phyloP scores from a whole-genome alignment of 371 early-diverging fungal species.

The Haplosporangium sp. region DNA sequence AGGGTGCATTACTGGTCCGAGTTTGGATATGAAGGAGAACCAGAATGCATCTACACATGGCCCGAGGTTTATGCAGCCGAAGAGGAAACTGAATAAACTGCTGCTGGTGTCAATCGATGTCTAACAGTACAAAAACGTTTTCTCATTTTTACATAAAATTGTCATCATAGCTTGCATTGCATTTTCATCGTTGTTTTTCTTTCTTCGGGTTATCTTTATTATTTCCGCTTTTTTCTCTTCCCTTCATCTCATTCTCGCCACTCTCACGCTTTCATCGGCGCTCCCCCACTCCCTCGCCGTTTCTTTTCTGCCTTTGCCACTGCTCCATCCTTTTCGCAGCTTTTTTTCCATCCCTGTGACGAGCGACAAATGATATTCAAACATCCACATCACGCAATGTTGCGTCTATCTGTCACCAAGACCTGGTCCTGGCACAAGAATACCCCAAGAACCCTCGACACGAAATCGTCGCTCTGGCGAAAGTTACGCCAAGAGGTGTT shows the following conservation, averaged over 20 bases:
- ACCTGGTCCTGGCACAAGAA: constrained; percentile 15
- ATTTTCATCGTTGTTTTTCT: no score
- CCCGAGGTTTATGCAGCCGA: constrained; percentile 14
- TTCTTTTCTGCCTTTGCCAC: constrained; percentile 6
- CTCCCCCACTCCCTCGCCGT: not conserved
- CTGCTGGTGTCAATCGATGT: no score
- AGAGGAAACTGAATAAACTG: no score
- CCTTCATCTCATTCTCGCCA: not conserved
- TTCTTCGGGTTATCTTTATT: no score
- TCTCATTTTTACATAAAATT: no score
- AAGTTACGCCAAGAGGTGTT: constrained; percentile 14
- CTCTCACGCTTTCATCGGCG: not conserved
- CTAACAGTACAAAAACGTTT: no score
- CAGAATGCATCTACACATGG: constrained; percentile 21
- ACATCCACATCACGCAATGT: constrained; percentile 13
- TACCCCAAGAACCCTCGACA: constrained; percentile 9
- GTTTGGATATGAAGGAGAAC: constrained; percentile 20
- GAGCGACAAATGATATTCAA: not conserved
- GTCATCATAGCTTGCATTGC: no score
- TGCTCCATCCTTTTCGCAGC: not conserved
- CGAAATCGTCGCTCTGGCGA: constrained; percentile 9
- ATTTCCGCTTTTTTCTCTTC: no score
- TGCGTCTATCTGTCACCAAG: constrained; percentile 32
- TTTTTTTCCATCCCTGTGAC: constrained; percentile 6
- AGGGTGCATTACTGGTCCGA: constrained; percentile 24